These are phyloP conservation scores for Suillus lakei DNA, from an alignment of 768 basidiomycete genomes.

Conservation along the genomic window DNA sequence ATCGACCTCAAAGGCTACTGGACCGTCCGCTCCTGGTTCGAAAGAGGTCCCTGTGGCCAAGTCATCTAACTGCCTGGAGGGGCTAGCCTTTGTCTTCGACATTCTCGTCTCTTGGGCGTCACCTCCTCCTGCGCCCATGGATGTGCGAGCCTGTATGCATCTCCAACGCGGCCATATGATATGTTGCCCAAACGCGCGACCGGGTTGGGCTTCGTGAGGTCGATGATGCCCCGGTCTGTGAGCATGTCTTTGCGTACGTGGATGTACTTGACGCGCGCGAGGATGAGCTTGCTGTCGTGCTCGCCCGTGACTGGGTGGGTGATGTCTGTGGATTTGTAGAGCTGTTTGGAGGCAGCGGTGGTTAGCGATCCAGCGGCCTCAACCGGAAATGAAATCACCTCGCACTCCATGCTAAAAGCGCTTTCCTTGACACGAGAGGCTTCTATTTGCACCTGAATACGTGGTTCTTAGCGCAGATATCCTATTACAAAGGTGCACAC, in stretches of 20 bases:
- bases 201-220: conserved; percentile 40
- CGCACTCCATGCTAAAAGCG: conserved; percentile 53
- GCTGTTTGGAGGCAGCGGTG: conserved; percentile 24
- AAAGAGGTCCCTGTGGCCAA: conserved; percentile 70
- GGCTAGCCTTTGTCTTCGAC: conserved; percentile 92
- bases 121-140: conserved; percentile 27
- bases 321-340: conserved; percentile 40
- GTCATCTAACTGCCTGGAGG: conserved; percentile 80
- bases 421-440: conserved; percentile 48
- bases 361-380: not conserved
- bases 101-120: no score
- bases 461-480: not conserved
- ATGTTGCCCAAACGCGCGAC: conserved; percentile 45
- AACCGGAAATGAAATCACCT: conserved; percentile 24
- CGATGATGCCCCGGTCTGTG: conserved; percentile 38
- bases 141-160: conserved; percentile 31
- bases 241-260: conserved; percentile 48
- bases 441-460: conserved; percentile 40
- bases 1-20: conserved; percentile 31
- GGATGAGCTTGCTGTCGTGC: conserved; percentile 35
- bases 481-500: not conserved
- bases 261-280: conserved; percentile 44
- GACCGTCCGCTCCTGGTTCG: conserved; percentile 57
- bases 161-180: conserved; percentile 37
- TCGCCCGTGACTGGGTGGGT: conserved; percentile 30